phyloP scores from a whole-genome alignment of 2,329 filamentous ascomycete genomes.

The Diaporthe sp. region DNA sequence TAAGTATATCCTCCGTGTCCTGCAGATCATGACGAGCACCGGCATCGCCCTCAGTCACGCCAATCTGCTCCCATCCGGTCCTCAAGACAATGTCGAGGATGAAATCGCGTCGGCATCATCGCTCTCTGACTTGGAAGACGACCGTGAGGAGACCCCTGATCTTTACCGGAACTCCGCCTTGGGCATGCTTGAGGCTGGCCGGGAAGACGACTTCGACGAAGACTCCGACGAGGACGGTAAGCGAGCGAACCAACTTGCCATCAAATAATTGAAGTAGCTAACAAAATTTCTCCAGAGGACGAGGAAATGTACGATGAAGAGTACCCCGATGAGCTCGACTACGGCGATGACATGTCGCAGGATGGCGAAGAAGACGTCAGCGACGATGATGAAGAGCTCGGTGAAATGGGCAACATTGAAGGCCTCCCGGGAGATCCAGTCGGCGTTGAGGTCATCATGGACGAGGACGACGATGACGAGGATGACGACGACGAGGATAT shows the following conservation, averaged over 20 bases:
- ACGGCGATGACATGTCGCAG: slow-evolving; percentile 81
- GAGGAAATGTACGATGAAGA: slow-evolving; percentile 96
- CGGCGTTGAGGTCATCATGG: slow-evolving; percentile 84
- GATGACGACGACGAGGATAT: slow-evolving; percentile 73
- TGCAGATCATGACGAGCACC: slow-evolving; percentile 88
- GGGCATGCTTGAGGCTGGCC: slow-evolving; percentile 90
- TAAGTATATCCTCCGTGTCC: slow-evolving; percentile 93
- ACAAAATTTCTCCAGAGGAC: slow-evolving; percentile 70
- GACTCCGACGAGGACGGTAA: slow-evolving; percentile 71
- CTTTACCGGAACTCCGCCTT: slow-evolving; percentile 96
- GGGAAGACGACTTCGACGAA: slow-evolving; percentile 85
- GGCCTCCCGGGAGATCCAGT: slow-evolving; percentile 71
- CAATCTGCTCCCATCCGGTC: slow-evolving; percentile 75
- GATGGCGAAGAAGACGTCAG: slow-evolving; percentile 91
- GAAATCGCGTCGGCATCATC: slow-evolving; percentile 91
- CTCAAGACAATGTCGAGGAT: slow-evolving; percentile 79
- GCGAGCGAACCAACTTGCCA: slow-evolving; percentile 33
- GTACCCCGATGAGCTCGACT: slow-evolving; percentile 94
- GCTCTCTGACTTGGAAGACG: slow-evolving; percentile 87
- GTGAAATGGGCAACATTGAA: slow-evolving; percentile 89
- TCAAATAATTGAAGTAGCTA: slow-evolving; percentile 24
- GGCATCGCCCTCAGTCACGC: slow-evolving; percentile 88
- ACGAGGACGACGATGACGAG: slow-evolving; percentile 75
- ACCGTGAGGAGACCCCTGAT: slow-evolving; percentile 95
- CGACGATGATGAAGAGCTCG: slow-evolving; percentile 84